phyloP scores from a whole-genome alignment of 768 basidiomycete genomes.

The Mycena floridula region DNA sequence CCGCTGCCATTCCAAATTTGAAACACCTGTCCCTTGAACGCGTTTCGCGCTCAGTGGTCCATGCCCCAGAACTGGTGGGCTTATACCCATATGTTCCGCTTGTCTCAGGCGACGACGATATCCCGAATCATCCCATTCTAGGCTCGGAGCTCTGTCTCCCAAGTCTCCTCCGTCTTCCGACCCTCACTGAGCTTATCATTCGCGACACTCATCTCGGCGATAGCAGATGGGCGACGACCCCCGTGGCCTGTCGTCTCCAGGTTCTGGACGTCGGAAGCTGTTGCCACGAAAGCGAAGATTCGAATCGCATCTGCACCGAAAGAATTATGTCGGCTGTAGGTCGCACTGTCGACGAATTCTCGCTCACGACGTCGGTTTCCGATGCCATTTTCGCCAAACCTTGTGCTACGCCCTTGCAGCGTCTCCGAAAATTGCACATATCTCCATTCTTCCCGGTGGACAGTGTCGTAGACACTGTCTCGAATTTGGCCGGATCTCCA shows the following conservation, averaged over 20 bases:
- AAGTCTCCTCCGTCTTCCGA: constrained; percentile 56
- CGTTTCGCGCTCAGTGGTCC: constrained; percentile 60
- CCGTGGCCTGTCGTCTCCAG: constrained; percentile 44
- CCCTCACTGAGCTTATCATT: constrained; percentile 56
- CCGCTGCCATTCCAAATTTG: constrained; percentile 50
- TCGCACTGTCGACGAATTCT: constrained; percentile 47
- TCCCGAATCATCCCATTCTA: constrained; percentile 48
- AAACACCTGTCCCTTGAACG: constrained; percentile 52
- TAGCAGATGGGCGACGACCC: constrained; percentile 46
- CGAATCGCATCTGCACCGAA: constrained; percentile 50
- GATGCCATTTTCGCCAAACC: constrained; percentile 37
- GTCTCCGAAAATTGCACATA: constrained; percentile 52
- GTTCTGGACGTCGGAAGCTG: constrained; percentile 54
- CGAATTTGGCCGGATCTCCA: constrained; percentile 52
- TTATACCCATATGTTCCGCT: constrained; percentile 53
- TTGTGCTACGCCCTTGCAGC: constrained; percentile 37
- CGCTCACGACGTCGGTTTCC: constrained; percentile 42
- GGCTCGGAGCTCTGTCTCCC: constrained; percentile 58
- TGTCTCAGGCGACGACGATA: constrained; percentile 53
- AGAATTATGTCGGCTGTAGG: constrained; percentile 58
- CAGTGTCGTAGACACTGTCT: constrained; percentile 51
- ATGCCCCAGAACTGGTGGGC: constrained; percentile 53
- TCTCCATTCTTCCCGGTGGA: constrained; percentile 58
- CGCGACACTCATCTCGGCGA: constrained; percentile 70
- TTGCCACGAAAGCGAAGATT: constrained; percentile 44